Conservation (phyloP, 1,139 yeast species). For the Kazachstania sp. region DNA sequence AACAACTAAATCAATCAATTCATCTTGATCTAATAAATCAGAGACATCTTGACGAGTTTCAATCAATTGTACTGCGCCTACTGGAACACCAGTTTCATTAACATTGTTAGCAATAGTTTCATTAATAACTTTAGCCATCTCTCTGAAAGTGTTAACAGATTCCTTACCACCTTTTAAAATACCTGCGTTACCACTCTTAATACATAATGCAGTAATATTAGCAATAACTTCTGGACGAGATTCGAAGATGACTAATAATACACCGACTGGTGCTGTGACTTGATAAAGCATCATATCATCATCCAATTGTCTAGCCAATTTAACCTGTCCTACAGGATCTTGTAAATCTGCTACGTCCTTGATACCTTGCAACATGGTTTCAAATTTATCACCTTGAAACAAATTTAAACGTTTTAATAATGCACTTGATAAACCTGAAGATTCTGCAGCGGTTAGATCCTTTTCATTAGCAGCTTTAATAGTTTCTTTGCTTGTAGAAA, state of each 20-base stretch:
- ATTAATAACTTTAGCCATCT: slow-evolving; percentile 67
- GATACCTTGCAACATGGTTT: slow-evolving; percentile 89
- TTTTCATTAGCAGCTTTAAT: slow-evolving; percentile 64
- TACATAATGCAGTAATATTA: slow-evolving; percentile 88
- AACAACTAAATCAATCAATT: slow-evolving; percentile 85
- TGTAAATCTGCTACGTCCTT: slow-evolving; percentile 79
- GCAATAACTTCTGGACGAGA: slow-evolving; percentile 98
- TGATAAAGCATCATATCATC: slow-evolving; percentile 76
- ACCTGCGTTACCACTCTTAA: slow-evolving; percentile 93
- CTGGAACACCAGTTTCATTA: slow-evolving; percentile 59
- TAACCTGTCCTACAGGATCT: slow-evolving; percentile 84
- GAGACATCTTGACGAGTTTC: slow-evolving; percentile 85
- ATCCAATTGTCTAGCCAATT: slow-evolving; percentile 76
- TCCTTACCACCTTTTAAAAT: slow-evolving; percentile 97
- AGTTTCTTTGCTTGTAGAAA: slow-evolving; percentile 46
- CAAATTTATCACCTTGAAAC: slow-evolving; percentile 74
- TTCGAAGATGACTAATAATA: slow-evolving; percentile 84
- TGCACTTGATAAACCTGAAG: slow-evolving; percentile 52
- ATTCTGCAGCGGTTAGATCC: slow-evolving; percentile 65
- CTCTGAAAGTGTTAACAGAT: slow-evolving; percentile 71
- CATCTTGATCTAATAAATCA: slow-evolving; percentile 74
- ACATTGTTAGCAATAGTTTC: slow-evolving; percentile 40
- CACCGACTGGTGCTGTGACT: slow-evolving; percentile 92
- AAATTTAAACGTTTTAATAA: slow-evolving; percentile 78
- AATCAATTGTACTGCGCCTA: slow-evolving; percentile 74